Conservation (phyloP, 2,329 filamentous ascomycete species). For the Gyromitra esculenta region DNA sequence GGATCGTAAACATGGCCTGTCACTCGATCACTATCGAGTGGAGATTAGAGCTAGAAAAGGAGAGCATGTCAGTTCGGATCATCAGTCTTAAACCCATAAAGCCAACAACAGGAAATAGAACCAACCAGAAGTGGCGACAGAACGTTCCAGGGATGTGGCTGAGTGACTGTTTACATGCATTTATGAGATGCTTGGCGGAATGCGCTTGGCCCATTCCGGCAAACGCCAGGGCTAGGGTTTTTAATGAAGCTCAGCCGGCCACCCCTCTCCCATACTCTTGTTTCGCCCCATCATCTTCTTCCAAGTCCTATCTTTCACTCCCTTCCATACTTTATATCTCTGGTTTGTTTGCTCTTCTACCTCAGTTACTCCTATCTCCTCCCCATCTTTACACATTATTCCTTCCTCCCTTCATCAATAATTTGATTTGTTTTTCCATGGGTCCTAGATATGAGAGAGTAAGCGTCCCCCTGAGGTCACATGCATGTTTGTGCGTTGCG, state of each 20-base stretch:
- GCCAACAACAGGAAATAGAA: too few species aligned
- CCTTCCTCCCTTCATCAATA: slow-evolving; percentile 20
- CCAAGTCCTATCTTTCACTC: slow-evolving; percentile 15
- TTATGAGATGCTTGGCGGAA: slow-evolving; percentile 25
- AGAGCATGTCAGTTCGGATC: background rate
- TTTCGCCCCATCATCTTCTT: slow-evolving; percentile 41
- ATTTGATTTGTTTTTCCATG: slow-evolving; percentile 49
- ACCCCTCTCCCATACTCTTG: slow-evolving; percentile 39
- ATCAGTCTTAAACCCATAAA: background rate
- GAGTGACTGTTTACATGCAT: slow-evolving; percentile 8
- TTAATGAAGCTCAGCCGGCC: background rate
- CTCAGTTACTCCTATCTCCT: background rate
- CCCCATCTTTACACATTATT: slow-evolving; percentile 1
- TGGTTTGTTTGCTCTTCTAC: slow-evolving; percentile 14
- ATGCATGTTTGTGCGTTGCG: slow-evolving; percentile 6
- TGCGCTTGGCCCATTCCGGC: slow-evolving; percentile 24
- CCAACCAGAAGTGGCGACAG: background rate
- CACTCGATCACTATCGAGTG: background rate
- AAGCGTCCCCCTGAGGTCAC: slow-evolving; percentile 44
- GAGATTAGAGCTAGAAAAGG: background rate
- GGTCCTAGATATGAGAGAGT: slow-evolving; percentile 57
- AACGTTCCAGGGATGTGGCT: slow-evolving; percentile 38
- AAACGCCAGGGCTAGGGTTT: slow-evolving; percentile 32
- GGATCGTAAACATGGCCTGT: background rate
- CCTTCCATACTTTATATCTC: slow-evolving; percentile 31